Base-by-base conservation (phyloP, 2,329 filamentous ascomycete genomes). In the Thielaviopsis populi region DNA sequence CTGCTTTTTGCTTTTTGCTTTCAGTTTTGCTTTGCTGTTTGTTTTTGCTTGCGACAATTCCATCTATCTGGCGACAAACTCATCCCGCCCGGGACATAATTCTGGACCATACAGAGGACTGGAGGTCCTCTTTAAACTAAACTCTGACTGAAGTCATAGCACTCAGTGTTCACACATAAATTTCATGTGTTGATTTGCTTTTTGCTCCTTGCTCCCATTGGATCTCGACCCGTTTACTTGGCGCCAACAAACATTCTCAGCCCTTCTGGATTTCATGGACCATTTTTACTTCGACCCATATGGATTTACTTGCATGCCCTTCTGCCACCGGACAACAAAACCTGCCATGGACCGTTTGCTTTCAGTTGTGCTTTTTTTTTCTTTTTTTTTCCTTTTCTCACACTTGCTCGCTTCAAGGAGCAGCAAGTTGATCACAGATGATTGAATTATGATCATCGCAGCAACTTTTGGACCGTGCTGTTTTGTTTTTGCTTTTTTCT, bases 41-140 rank as follows among this genome's bases (percentile, higher is more conserved):
- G 70, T 66, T 72, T 70, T 69, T 69, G 66, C 69, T 69, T 69
- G 69, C 70, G 69, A 67, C 66, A 68, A 71, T 71, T 67, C 27
- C n/a, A n/a, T n/a, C 60, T 24, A 61, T 58, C 40, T 60, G 59
- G 59, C 59, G 59, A 60, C 59, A 42, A 60, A n/a, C 11, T 24
- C 40, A 42, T 60, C 33, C 59, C 59, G n/a, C 50, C 50, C 50
- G 50, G 50, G 50, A 56, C 7, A 8, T 30, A 33, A 17, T 33
- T 56, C 33, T 56, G 50, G 50, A 56, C 50, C 50, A n/a, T 56
- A 37, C 22, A 33, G 50, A 56, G 50, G 50, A 56, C 50, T 37
- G n/a, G 50, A 56, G 17, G 50, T 56, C 50, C 50, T 56, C 50
- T 56, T 17, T 30, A 56, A 56, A 24, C 50, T 56, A 56, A 56